Percentiles rank a stretch among this genome's conserved stretches.
These are phyloP conservation scores for Colletotrichum neosansevieriae DNA, from an alignment of 2,329 filamentous ascomycete species.

Conservation along the genomic window DNA sequence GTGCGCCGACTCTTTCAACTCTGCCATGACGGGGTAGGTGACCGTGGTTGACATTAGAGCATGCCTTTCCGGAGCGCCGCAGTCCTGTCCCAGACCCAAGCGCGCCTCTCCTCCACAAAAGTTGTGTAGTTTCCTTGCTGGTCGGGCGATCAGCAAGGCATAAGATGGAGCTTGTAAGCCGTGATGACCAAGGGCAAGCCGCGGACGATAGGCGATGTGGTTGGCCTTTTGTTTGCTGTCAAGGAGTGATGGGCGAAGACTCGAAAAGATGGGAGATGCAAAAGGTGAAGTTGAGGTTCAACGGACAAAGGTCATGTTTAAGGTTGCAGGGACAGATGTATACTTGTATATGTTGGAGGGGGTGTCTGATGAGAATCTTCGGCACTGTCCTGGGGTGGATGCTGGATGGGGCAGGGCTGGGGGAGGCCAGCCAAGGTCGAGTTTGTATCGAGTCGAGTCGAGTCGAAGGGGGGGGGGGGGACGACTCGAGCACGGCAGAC, in stretches of 20 bases:
- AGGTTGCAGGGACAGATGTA: slow-evolving; percentile 58
- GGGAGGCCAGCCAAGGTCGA: slow-evolving; percentile 47
- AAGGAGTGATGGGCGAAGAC: slow-evolving; percentile 27
- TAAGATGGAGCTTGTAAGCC: slow-evolving; percentile 7
- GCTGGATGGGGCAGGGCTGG: slow-evolving; percentile 47
- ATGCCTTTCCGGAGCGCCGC: slow-evolving; percentile 53
- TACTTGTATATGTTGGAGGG: slow-evolving; percentile 64
- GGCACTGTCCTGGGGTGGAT: slow-evolving; percentile 62
- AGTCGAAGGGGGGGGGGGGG: slow-evolving; percentile 24
- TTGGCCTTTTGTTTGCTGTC: slow-evolving; percentile 15
- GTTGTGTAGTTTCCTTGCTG: slow-evolving; percentile 28
- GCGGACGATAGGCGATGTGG: neutral
- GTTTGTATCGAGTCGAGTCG: slow-evolving; percentile 40
- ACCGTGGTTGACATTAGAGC: slow-evolving; percentile 72
- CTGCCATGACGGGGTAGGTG: slow-evolving; percentile 73
- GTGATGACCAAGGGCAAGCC: slow-evolving; percentile 16
- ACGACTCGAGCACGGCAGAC: slow-evolving; percentile 10
- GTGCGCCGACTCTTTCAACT: slow-evolving; percentile 71
- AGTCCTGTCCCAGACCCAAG: slow-evolving; percentile 39
- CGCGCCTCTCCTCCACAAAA: slow-evolving; percentile 38
- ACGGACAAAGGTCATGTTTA: slow-evolving; percentile 45
- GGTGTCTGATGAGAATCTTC: slow-evolving; percentile 61
- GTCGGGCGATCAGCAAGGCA: slow-evolving; percentile 28
- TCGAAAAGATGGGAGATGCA: slow-evolving; percentile 39
- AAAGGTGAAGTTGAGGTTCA: slow-evolving; percentile 45